Base-by-base conservation (phyloP, 1,139 yeast species). In the Blastobotrys persicus region DNA sequence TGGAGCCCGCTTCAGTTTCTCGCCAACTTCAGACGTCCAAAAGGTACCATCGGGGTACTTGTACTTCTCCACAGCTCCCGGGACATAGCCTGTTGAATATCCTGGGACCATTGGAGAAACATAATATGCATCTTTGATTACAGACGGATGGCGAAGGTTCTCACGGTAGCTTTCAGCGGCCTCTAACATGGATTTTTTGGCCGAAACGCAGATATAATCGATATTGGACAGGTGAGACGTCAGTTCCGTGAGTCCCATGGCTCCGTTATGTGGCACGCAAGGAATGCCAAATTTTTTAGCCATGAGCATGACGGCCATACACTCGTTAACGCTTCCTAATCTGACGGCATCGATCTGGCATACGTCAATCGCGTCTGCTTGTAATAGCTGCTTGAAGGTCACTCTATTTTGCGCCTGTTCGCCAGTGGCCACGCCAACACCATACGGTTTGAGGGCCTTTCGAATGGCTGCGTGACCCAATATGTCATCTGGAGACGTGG, bases 401-500 rank as follows among this genome's bases (percentile, higher is more conserved):
- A 66, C 68, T 45, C 71, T 52, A 55, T 66, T 67, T 41, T 67
- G 69, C 44, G 66, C 65, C 69, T 64, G 64, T 52, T 68, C 71
- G 26, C 71, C 71, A 2, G 71, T 68, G 7, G 71, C 71, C 5
- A 68, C 71, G 3, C 65, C 65, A 28, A 68, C 64, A 0, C 68
- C 69, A 44, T 59, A 60, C 2, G 66, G 68, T 47, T 60, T 58
- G 17, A 68, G 57, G 11, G 70, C 72, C 39, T 64, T 61, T 42
- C 66, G 55, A 42, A 67, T 63, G 4, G 67, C 57, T 13, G 64
- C 62, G 53, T 67, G 71, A 19, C 72, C 71, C 11, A 67, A 55
- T 31, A 68, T 58, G 50, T 67, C 72, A 50, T 67, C 72, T 19
- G 71, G 71, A 43, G 64, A 61, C 2, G 71, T 67, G n/a, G 72